phyloP scores from a whole-genome alignment of 2,329 filamentous ascomycete species.

The Cercospora nicotianae region DNA sequence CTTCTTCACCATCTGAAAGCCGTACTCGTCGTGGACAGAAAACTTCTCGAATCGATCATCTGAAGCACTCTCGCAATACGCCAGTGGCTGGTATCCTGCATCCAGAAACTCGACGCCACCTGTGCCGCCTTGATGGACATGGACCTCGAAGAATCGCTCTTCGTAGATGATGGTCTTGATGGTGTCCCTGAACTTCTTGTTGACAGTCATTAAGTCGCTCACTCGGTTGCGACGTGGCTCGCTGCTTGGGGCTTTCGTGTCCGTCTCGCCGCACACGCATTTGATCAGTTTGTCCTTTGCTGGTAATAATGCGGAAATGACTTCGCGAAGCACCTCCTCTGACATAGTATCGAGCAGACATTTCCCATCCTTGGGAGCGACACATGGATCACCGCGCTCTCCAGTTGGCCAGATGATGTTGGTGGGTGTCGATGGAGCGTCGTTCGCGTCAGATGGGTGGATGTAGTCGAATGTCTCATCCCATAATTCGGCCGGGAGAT shows the following conservation, averaged over 20 bases:
- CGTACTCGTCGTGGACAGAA: slow-evolving; percentile 27
- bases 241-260: slow-evolving; percentile 4
- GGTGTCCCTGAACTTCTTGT: slow-evolving; percentile 27
- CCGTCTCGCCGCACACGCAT: slow-evolving; percentile 15
- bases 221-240: slow-evolving; percentile 23
- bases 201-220: slow-evolving; percentile 32
- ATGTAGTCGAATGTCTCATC: neutral
- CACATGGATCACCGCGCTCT: slow-evolving; percentile 7
- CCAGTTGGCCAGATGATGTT: neutral
- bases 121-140: slow-evolving; percentile 34
- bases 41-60: slow-evolving; percentile 36
- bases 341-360: slow-evolving; percentile 23
- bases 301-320: slow-evolving; percentile 26
- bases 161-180: slow-evolving; percentile 31
- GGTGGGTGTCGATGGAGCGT: neutral
- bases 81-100: slow-evolving; percentile 35
- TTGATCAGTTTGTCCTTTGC: slow-evolving; percentile 18
- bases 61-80: slow-evolving; percentile 27
- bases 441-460: neutral
- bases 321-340: slow-evolving; percentile 26
- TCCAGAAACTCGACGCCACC: slow-evolving; percentile 38
- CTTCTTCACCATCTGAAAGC: slow-evolving; percentile 35
- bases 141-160: slow-evolving; percentile 35
- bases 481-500: neutral
- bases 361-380: slow-evolving; percentile 15